Evolutionary conservation across 164 flowering plant genomes (phyloP).

Genomic region (Dillenia suffruticosa): DNA sequence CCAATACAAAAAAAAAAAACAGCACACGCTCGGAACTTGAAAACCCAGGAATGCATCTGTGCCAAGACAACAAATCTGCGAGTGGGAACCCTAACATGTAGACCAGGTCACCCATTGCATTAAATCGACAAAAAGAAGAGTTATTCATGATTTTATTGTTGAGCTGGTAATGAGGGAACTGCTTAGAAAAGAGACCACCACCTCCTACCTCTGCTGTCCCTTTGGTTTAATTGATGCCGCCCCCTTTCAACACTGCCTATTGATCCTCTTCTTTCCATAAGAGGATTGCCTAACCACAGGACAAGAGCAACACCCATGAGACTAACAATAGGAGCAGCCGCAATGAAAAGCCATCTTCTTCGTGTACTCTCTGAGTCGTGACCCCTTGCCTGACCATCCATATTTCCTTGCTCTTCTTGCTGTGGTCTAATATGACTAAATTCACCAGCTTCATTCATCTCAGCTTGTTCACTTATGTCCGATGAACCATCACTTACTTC

Average conservation of each 20-base stretch:
- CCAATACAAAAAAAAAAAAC: too few relatives aligned
- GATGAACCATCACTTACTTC: constrained; percentile 36
- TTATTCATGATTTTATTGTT: too few relatives aligned
- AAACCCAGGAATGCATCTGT: too few relatives aligned
- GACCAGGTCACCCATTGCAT: too few relatives aligned
- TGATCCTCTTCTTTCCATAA: constrained; percentile 24
- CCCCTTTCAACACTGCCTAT: constrained; percentile 11
- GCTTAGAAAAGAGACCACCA: constrained; percentile 62
- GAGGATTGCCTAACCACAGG: constrained; percentile 60
- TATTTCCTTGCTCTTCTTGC: constrained; percentile 11
- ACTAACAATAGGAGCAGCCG: constrained; percentile 74
- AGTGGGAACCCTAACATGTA: too few relatives aligned
- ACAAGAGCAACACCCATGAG: constrained; percentile 73
- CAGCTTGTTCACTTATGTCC: constrained; percentile 16
- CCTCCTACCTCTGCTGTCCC: constrained; percentile 51
- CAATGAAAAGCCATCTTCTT: constrained; percentile 64
- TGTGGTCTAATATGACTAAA: constrained; percentile 1
- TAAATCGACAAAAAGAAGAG: too few relatives aligned
- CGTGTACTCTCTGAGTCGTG: constrained; percentile 24
- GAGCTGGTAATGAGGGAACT: too few relatives aligned
- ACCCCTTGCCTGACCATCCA: constrained; percentile 5
- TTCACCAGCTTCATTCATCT: constrained; percentile 27
- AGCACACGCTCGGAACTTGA: too few relatives aligned
- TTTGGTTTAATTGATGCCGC: constrained; percentile 22
- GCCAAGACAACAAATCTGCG: too few relatives aligned